Conservation (phyloP, 192 early-diverging fungal genomes). For the Coemansia sp. region DNA sequence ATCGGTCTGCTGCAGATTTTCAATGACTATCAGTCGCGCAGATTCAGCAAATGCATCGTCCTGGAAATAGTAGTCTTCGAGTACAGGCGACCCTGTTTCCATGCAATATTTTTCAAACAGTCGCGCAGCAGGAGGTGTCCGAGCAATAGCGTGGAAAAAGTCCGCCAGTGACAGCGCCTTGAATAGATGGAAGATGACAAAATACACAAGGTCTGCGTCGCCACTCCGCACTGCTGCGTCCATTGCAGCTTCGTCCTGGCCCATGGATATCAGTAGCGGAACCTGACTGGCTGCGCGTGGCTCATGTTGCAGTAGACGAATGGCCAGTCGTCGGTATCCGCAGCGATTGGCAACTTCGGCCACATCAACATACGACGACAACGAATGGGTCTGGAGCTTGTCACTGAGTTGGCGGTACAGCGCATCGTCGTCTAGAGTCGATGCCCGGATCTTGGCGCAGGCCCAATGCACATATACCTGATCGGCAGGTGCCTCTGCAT, state of each 20-base stretch:
- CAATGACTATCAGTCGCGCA: conserved; percentile 60
- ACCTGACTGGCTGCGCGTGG: conserved; percentile 93
- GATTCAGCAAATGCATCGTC: conserved; percentile 72
- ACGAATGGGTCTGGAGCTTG: conserved; percentile 59
- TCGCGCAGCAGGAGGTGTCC: conserved; percentile 78
- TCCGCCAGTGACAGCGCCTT: conserved; percentile 79
- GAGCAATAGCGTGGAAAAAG: conserved; percentile 84
- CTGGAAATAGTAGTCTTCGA: conserved; percentile 96
- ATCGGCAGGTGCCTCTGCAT: conserved; percentile 74
- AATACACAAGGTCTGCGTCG: conserved; percentile 94
- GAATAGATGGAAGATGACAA: conserved; percentile 88
- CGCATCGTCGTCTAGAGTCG: conserved; percentile 81
- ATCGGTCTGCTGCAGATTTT: conserved; percentile 51
- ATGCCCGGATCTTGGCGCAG: conserved; percentile 85
- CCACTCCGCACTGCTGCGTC: conserved; percentile 91
- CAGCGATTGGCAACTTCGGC: conserved; percentile 85
- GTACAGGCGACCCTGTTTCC: conserved; percentile 68
- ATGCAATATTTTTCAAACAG: conserved; percentile 84
- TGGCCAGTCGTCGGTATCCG: conserved; percentile 80
- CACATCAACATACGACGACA: conserved; percentile 81
- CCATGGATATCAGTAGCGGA: conserved; percentile 90
- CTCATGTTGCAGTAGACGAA: conserved; percentile 86
- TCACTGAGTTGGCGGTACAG: conserved; percentile 77
- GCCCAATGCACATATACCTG: conserved; percentile 95
- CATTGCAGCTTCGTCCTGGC: conserved; percentile 84